Evolutionary conservation across 768 basidiomycete species (phyloP).

Genomic region (Hebeloma cylindrosporum): DNA sequence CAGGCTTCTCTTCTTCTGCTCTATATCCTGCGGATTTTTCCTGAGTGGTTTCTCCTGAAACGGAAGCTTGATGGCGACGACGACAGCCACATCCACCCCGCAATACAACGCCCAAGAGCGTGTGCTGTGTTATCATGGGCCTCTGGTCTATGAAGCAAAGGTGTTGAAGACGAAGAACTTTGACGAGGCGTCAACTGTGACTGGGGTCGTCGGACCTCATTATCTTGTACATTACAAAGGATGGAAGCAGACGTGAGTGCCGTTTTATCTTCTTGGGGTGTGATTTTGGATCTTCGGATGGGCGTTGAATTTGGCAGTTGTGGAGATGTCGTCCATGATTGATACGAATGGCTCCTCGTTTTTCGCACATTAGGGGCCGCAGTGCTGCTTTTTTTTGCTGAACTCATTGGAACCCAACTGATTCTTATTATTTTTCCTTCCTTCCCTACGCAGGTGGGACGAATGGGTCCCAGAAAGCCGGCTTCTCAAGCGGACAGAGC

Average conservation of each 20-base stretch:
- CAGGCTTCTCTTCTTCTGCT: too few species aligned
- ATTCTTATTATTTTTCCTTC: slow-evolving; percentile 1
- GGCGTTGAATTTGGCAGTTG: too few species aligned
- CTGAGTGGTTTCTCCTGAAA: too few species aligned
- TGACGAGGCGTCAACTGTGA: slow-evolving; percentile 61
- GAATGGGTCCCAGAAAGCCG: slow-evolving; percentile 90
- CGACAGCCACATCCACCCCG: slow-evolving; percentile 30
- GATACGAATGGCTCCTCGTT: too few species aligned
- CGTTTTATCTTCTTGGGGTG: slow-evolving; percentile 3
- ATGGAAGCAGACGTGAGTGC: slow-evolving; percentile 92
- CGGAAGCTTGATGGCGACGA: not conserved
- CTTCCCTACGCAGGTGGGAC: slow-evolving; percentile 69
- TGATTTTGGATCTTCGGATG: too few species aligned
- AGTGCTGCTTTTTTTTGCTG: not conserved
- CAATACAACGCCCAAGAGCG: slow-evolving; percentile 65
- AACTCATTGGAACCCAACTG: not conserved
- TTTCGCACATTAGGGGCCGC: too few species aligned
- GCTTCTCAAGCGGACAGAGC: slow-evolving; percentile 82
- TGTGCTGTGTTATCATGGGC: slow-evolving; percentile 93
- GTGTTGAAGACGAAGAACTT: slow-evolving; percentile 68
- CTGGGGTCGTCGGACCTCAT: slow-evolving; percentile 68
- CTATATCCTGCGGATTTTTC: too few species aligned
- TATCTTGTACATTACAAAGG: slow-evolving; percentile 99
- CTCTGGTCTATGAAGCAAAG: slow-evolving; percentile 94
- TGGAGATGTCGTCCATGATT: too few species aligned